phyloP scores from a whole-genome alignment of 164 flowering plant genomes.

The Litsea cubeba region DNA sequence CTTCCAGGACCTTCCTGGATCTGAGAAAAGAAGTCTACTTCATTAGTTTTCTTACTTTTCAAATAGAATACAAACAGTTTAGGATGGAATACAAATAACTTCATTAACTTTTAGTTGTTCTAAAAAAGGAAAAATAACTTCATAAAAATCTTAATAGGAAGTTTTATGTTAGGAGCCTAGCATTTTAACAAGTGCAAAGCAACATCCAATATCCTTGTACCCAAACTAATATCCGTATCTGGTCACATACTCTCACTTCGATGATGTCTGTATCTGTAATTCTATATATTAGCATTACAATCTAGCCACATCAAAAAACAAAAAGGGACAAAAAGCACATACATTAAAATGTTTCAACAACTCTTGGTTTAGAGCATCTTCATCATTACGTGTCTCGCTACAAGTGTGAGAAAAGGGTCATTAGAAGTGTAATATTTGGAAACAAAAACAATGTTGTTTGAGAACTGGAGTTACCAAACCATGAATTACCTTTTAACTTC shows the following conservation, averaged over 20 bases:
- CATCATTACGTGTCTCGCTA: constrained; percentile 16
- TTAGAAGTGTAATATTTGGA: neutral
- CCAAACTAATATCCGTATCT: neutral
- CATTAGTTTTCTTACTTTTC: neutral
- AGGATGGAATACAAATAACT: neutral
- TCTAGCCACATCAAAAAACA: neutral
- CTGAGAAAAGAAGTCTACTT: neutral
- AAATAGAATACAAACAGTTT: neutral
- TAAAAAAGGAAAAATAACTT: too few relatives aligned
- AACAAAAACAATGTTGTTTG: neutral
- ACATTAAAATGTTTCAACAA: constrained; percentile 16
- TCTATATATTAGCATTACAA: neutral
- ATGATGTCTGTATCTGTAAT: neutral
- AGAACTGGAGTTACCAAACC: neutral
- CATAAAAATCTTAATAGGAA: neutral
- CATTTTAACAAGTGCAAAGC: neutral
- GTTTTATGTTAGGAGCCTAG: neutral
- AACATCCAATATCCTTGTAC: neutral
- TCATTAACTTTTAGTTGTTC: too few relatives aligned
- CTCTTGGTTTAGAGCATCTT: constrained; percentile 13
- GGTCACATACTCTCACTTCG: neutral
- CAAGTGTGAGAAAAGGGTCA: constrained; percentile 1
- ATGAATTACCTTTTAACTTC: constrained; percentile 6
- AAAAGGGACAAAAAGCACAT: neutral
- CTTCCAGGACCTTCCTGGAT: constrained; percentile 7